A percentile compares a stretch with the other conserved stretches of the same genome.
phyloP scores from a whole-genome alignment of 2,329 filamentous ascomycete species.

The Colletotrichum gloeosporioides region DNA sequence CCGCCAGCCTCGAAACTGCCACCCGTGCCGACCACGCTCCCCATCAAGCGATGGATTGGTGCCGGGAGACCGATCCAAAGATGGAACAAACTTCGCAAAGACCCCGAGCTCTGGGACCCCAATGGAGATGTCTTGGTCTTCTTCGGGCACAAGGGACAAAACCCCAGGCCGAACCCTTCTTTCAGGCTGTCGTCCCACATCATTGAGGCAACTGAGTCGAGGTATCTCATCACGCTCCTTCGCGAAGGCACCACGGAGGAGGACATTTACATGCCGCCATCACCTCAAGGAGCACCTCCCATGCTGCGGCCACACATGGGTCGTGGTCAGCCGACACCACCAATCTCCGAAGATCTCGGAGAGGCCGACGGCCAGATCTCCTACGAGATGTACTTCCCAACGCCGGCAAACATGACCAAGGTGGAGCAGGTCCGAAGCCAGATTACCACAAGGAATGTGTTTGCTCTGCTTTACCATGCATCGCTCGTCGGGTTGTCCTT shows the following conservation, averaged over 20 bases:
- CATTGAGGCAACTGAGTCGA: constrained; percentile 62
- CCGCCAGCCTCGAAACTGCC: constrained; percentile 27
- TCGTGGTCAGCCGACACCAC: constrained; percentile 45
- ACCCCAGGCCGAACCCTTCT: constrained; percentile 53
- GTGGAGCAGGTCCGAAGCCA: constrained; percentile 60
- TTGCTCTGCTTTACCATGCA: constrained; percentile 68
- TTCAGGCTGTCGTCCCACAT: constrained; percentile 64
- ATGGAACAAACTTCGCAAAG: constrained; percentile 65
- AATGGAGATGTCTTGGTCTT: constrained; percentile 66
- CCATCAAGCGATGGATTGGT: constrained; percentile 60
- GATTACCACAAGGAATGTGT: constrained; percentile 72
- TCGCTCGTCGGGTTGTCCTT: constrained; percentile 70
- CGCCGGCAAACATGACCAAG: constrained; percentile 54
- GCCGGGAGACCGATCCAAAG: constrained; percentile 51
- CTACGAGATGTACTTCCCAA: constrained; percentile 69
- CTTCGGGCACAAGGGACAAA: constrained; percentile 51
- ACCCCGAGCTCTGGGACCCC: constrained; percentile 66
- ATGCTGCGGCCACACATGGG: constrained; percentile 38
- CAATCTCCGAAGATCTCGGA: constrained; percentile 49
- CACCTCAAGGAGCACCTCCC: constrained; percentile 45
- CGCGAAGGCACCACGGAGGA: constrained; percentile 59
- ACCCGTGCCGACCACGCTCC: constrained; percentile 33
- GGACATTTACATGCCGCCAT: constrained; percentile 47
- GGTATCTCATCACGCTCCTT: constrained; percentile 57
- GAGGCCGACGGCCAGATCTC: constrained; percentile 60